A percentile compares a stretch with the other conserved stretches of the same genome.
Conservation (phyloP, 495 filamentous ascomycete genomes). For the Daldinia bambusicola region DNA sequence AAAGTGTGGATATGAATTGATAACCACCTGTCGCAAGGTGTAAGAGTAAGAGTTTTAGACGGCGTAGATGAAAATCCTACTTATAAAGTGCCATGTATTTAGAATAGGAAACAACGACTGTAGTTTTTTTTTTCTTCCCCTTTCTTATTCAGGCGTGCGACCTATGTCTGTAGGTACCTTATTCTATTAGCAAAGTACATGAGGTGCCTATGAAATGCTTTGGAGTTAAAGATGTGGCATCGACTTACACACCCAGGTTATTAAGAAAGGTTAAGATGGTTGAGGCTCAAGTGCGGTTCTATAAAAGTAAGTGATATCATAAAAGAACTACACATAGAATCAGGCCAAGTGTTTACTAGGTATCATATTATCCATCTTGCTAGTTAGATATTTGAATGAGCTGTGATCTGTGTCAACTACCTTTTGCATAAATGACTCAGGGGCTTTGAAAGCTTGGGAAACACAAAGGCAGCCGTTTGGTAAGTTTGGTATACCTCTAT, state of each 20-base stretch:
- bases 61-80: background rate
- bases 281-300: slow-evolving; percentile 1
- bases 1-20: background rate
- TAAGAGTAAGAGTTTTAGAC: background rate
- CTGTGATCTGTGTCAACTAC: slow-evolving; percentile 4
- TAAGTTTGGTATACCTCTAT: slow-evolving; percentile 31
- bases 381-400: slow-evolving; percentile 1
- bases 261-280: background rate
- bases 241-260: slow-evolving; percentile 4
- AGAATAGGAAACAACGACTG: background rate
- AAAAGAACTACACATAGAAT: slow-evolving; percentile 1
- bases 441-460: slow-evolving; percentile 1
- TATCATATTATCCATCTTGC: slow-evolving; percentile 19
- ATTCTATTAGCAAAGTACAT: background rate
- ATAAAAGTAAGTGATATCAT: slow-evolving; percentile 4
- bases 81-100: background rate
- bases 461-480: slow-evolving; percentile 25
- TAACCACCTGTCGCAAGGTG: background rate
- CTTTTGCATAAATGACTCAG: slow-evolving; percentile 15
- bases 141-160: background rate
- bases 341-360: background rate
- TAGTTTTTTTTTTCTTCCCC: background rate
- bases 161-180: too few species aligned
- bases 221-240: background rate
- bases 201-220: background rate